A percentile compares a stretch with the other conserved stretches of the same genome.
Evolutionary conservation across 208 protist genomes (phyloP).

Genomic region (Leishmania braziliensis): DNA sequence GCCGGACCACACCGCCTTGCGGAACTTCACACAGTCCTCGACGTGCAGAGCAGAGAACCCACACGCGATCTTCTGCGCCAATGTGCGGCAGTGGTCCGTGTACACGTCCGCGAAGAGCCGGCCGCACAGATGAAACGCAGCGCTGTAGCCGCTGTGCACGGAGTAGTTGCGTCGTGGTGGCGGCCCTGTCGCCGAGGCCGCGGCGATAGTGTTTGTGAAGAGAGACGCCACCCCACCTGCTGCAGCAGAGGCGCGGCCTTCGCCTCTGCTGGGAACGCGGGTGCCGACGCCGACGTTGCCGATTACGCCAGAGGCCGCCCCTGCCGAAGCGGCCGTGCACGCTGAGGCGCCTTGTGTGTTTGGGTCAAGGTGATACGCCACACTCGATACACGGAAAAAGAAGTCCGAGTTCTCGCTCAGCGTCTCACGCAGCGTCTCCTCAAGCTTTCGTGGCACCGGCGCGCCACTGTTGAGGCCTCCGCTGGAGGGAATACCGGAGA

Average conservation of each 20-base stretch:
- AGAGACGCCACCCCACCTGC: slow-evolving; percentile 24
- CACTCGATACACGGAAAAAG: slow-evolving; percentile 43
- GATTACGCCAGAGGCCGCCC: not conserved
- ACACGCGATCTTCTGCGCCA: slow-evolving; percentile 27
- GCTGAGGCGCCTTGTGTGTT: not conserved
- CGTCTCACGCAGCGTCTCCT: slow-evolving; percentile 24
- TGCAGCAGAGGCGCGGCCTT: slow-evolving; percentile 8
- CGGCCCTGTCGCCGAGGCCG: not conserved
- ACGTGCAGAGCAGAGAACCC: slow-evolving; percentile 29
- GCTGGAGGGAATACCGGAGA: not conserved
- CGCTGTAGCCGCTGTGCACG: slow-evolving; percentile 35
- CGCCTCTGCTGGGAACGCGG: not conserved
- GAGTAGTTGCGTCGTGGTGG: slow-evolving; percentile 28
- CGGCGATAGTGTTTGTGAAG: slow-evolving; percentile 18
- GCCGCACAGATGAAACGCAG: slow-evolving; percentile 37
- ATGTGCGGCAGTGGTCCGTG: slow-evolving; percentile 21
- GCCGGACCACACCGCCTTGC: slow-evolving; percentile 29
- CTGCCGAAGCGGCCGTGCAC: slow-evolving; percentile 7
- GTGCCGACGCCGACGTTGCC: not conserved
- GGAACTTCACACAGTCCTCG: slow-evolving; percentile 40
- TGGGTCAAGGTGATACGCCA: slow-evolving; percentile 36
- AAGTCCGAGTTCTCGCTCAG: slow-evolving; percentile 35
- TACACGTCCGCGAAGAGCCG: slow-evolving; percentile 34
- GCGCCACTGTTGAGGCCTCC: not conserved
- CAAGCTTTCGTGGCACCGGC: slow-evolving; percentile 9